These are phyloP conservation scores for Penicillium odoratum DNA, from an alignment of 495 filamentous ascomycete genomes.

Conservation along the genomic window DNA sequence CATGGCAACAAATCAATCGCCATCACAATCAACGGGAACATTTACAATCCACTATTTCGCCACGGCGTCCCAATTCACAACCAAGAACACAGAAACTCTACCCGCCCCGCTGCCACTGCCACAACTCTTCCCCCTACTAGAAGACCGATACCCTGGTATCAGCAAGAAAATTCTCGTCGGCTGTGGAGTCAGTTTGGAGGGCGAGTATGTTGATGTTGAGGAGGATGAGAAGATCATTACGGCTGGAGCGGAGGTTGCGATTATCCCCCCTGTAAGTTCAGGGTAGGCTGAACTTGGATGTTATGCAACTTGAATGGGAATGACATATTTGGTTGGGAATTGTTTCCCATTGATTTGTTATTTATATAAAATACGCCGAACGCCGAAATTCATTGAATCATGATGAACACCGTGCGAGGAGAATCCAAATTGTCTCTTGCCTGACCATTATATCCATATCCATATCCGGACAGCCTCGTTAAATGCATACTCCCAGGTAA, in stretches of 20 bases:
- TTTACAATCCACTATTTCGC: conserved; percentile 92
- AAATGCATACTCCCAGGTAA: neutral
- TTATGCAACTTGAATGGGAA: neutral
- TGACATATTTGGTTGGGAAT: neutral
- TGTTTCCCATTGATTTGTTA: neutral
- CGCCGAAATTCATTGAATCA: neutral
- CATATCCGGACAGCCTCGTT: neutral
- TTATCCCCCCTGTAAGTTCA: conserved; percentile 94
- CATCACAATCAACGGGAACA: conserved; percentile 8
- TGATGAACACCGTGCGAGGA: neutral
- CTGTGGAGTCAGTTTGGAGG: conserved; percentile 81
- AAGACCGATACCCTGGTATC: conserved; percentile 80
- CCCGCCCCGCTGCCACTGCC: conserved; percentile 68
- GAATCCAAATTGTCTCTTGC: neutral
- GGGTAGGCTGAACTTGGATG: conserved; percentile 22
- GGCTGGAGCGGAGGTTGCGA: conserved; percentile 84
- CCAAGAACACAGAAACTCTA: conserved; percentile 67
- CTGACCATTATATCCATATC: neutral
- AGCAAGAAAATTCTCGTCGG: conserved; percentile 66
- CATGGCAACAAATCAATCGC: neutral
- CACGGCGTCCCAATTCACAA: conserved; percentile 70
- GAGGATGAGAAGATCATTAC: conserved; percentile 54
- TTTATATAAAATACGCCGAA: neutral
- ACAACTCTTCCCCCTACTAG: conserved; percentile 69
- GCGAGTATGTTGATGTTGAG: conserved; percentile 80